A percentile compares a stretch with the other conserved stretches of the same genome.
Conservation (phyloP, 306 rosid genomes). For the Prunus fruticosa region DNA sequence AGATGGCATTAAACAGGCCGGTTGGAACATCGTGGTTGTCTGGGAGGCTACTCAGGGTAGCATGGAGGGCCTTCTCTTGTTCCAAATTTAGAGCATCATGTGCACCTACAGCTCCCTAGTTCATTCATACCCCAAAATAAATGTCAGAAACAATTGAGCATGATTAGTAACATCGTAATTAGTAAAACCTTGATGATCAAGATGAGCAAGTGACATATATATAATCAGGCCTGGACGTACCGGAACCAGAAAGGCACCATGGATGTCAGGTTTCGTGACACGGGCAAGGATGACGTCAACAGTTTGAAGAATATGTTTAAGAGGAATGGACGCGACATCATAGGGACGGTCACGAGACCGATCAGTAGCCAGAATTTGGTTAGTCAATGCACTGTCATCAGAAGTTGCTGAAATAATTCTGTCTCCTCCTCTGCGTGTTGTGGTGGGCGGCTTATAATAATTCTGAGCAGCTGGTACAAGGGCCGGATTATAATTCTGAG, state of each 20-base stretch:
- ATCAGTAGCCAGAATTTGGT: slow-evolving; percentile 20
- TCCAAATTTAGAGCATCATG: slow-evolving; percentile 14
- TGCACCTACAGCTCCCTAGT: slow-evolving; percentile 24
- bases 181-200: background rate
- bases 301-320: slow-evolving; percentile 48
- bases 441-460: background rate
- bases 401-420: background rate
- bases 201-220: background rate
- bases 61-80: slow-evolving; percentile 28
- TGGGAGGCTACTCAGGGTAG: slow-evolving; percentile 15
- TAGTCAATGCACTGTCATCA: slow-evolving; percentile 5
- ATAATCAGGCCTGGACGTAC: background rate
- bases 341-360: slow-evolving; percentile 11
- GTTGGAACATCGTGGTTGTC: slow-evolving; percentile 41
- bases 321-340: slow-evolving; percentile 5
- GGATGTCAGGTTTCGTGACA: slow-evolving; percentile 28
- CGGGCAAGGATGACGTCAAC: slow-evolving; percentile 45
- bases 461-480: background rate
- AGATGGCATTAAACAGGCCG: slow-evolving; percentile 39
- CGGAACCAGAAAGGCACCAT: slow-evolving; percentile 15
- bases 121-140: background rate
- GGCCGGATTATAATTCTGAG: background rate
- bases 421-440: slow-evolving; percentile 7
- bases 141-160: background rate
- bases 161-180: background rate